These are phyloP conservation scores for Colletotrichum falcatum DNA, from an alignment of 2,329 filamentous ascomycete species.

Conservation along the genomic window DNA sequence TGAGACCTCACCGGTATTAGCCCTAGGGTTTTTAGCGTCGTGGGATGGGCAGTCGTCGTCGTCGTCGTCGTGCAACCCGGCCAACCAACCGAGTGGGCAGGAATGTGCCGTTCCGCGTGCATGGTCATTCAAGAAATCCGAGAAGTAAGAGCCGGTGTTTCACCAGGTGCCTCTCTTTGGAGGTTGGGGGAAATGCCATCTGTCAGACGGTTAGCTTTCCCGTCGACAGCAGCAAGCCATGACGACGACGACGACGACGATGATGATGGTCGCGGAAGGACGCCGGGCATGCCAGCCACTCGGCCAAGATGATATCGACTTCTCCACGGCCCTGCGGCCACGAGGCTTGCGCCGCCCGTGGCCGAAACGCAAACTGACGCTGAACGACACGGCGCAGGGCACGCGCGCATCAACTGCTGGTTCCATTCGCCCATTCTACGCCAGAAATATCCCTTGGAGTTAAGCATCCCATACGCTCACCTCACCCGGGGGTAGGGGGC, in stretches of 20 bases:
- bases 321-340: too few relatives aligned
- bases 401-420: not conserved
- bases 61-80: not conserved
- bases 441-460: too few relatives aligned
- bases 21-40: not conserved
- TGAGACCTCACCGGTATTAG: conserved; percentile 15
- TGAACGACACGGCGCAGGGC: too few relatives aligned
- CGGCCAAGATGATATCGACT: too few relatives aligned
- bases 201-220: not conserved
- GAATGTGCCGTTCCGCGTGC: not conserved
- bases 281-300: not conserved
- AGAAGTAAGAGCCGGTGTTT: not conserved
- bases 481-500: conserved; percentile 1
- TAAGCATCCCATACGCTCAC: conserved; percentile 11
- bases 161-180: not conserved
- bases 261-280: not conserved
- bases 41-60: not conserved
- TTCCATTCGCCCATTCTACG: not conserved
- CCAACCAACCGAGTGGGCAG: not conserved
- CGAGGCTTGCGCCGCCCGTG: too few relatives aligned
- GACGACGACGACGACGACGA: too few relatives aligned
- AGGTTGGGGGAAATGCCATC: too few relatives aligned
- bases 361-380: too few relatives aligned
- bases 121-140: too few relatives aligned
- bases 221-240: too few relatives aligned